Base-by-base conservation (phyloP, 2,329 filamentous ascomycete genomes). In the Purpureocillium takamizusanense region DNA sequence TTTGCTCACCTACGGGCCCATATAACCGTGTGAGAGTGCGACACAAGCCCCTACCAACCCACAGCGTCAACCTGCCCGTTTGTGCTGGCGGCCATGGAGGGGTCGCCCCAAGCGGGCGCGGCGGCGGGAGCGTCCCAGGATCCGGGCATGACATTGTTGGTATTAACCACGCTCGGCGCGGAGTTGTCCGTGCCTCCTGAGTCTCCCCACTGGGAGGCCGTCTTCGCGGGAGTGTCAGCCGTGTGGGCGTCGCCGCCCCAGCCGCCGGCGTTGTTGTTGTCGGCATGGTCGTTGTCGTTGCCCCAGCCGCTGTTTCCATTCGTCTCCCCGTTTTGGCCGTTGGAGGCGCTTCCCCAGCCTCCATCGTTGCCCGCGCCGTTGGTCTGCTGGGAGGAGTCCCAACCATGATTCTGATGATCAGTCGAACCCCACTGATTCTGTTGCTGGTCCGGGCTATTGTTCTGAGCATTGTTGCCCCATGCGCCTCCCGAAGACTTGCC, bases 11-110 rank as follows among this genome's bases (percentile, higher is more conserved):
- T n/a, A n/a, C n/a, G n/a, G n/a, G n/a, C n/a, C n/a, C n/a, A n/a
- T n/a, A n/a, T n/a, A n/a, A n/a, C n/a, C n/a, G n/a, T n/a, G n/a
- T n/a, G n/a, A n/a, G n/a, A n/a, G n/a, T n/a, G n/a, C n/a, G n/a
- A n/a, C n/a, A 25, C 10, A 25, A 10, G 13, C 30, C 30, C 30
- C 13, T 12, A 49, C 7, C 12, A 8, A n/a, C 50, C 42, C 3
- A 47, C 45, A n/a, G 40, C 14, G 1, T 59, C 59, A 25, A 1
- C 47, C 33, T 0, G 21, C 21, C 21, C 21, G 10, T 25, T 25
- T 10, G 60, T 60, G n/a, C 53, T 53, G 7, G 45, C 56, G 15
- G 60, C 60, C 41, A 54, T 50, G 4, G 46, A 47, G 0, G 39
- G 3, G 43, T 63, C 60, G 13, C 41, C 53, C 60, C 59, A 63